Evolutionary conservation across 805 yeast genomes (phyloP), one percentile per base, ranked within the genome.

Genomic region (Blastobotrys chiropterorum): DNA sequence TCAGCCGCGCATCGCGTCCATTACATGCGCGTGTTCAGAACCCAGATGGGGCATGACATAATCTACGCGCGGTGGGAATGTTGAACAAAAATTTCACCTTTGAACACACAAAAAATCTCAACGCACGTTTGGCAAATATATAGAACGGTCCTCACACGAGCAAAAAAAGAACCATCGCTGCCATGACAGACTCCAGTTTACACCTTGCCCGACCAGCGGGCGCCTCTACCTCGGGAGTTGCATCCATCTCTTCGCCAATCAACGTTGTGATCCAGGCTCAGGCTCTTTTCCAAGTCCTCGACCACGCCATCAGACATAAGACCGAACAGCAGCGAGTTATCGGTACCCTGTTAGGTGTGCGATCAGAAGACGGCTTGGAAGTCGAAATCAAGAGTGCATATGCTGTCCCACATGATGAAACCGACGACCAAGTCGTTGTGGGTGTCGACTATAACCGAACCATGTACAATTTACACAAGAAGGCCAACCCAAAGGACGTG

Each of bases 341-440:
- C 59, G 96, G 96, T 55, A 86, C 95, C 13, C 75, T 89, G 54
- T 73, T 89, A 46, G 96, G 96, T 34, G 70, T 77, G 46, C 78
- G 95, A 67, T 83, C 90, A 21, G 95, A 88, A 55, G 96, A 88
- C 65, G 95, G 95, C 13, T 71, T 79, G 15, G 85, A 79, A 61
- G 75, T 86, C 44, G 92, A 83, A 61, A 73, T 89, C 61, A 78
- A 81, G 64, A 86, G 81, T 56, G 85, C 89, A 16, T 89, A 83
- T 68, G 77, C 87, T 66, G 94, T 89, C 52, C 94, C 95, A 44
- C 87, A 87, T 62, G 74, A 72, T 47, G 95, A 86, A 65, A 77
- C 77, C 47, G 87, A 82, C 41, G 94, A 85, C 55, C 83, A 87
- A 58, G 80, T 89, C 56, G 78, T 83, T 53, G 82, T 89, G 55